Evolutionary conservation across 768 basidiomycete genomes (phyloP), one percentile per base, ranked within the genome.

Genomic region (Auriculariales sp.): DNA sequence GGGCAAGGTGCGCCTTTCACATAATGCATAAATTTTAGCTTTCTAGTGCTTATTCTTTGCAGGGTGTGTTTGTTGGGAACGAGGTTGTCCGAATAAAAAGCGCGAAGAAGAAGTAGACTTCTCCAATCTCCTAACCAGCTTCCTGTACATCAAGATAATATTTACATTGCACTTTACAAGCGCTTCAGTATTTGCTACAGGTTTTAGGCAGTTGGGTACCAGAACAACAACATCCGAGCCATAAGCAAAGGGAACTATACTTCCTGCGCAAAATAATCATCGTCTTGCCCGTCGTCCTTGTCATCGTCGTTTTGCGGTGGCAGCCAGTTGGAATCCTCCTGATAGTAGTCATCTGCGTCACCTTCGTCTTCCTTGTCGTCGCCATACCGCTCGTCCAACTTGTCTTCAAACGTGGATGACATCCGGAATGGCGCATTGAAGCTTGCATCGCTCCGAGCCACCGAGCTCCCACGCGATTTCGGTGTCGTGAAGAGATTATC

Each of bases 51-150:
- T 51, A 19, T 25, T 35, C 1, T 42, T 2, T 54, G n/a, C 47
- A 98, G 87, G 93, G 93, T 55, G 81, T 97, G 53, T 94, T 97
- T 58, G 77, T 97, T 48, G 92, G 88, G n/a, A 75, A 80, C 58
- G 94, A 99, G 65, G 83, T 81, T 48, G 83, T 97, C 59, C 78
- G 83, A 61, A 82, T 95, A 54, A 95, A 88, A 69, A 79, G 79
- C 54, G 81, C 92, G 52, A 93, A 91, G 73, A 97, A 94, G 78
- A 95, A 95, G 71, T 95, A 88, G 74, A 28, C 15, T 30, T 10
- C 31, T 9, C 31, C 31, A 32, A 15, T 32, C 7, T 32, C 7
- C 15, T 32, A 32, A 7, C 7, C 31, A 9, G 7, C 9, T 32
- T 32, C 15, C n/a, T n/a, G n/a, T n/a, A n/a, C n/a, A n/a, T n/a